Percentiles rank a stretch among this genome's conserved stretches.
phyloP scores from a whole-genome alignment of 805 yeast genomes.

The Candida nitratophila region DNA sequence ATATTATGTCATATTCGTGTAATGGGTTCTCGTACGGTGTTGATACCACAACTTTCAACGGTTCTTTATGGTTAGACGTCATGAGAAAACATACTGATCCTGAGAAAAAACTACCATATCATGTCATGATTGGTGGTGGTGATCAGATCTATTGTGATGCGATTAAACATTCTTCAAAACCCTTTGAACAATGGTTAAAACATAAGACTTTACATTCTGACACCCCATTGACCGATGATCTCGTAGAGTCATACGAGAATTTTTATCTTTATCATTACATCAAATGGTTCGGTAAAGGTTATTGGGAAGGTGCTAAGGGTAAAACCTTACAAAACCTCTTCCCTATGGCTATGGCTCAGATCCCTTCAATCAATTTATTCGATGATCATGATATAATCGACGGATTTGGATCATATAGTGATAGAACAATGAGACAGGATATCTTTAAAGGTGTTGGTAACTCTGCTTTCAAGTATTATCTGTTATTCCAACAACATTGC shows the following conservation, averaged over 20 bases:
- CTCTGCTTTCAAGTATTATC: conserved; percentile 76
- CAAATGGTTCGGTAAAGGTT: conserved; percentile 88
- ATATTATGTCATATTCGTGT: conserved; percentile 77
- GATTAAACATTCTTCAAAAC: conserved; percentile 50
- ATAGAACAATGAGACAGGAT: conserved; percentile 63
- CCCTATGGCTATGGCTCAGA: conserved; percentile 72
- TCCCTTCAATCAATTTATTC: conserved; percentile 79
- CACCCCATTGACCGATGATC: conserved; percentile 36
- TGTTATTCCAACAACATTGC: conserved; percentile 87
- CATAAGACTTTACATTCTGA: conserved; percentile 40
- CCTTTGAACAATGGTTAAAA: conserved; percentile 56
- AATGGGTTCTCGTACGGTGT: conserved; percentile 81
- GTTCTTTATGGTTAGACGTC: conserved; percentile 85
- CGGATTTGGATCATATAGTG: conserved; percentile 87
- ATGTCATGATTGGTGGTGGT: conserved; percentile 97
- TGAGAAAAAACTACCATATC: conserved; percentile 42
- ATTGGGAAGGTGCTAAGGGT: conserved; percentile 67
- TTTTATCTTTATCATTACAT: conserved; percentile 71
- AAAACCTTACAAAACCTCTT: conserved; percentile 58
- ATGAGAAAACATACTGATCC: conserved; percentile 48
- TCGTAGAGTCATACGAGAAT: conserved; percentile 47
- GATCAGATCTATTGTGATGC: conserved; percentile 91
- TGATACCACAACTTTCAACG: conserved; percentile 58
- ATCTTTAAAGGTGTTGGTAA: conserved; percentile 69
- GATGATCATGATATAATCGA: conserved; percentile 98